Evolutionary conservation across 441 rosid species (phyloP), one percentile per base, ranked within the genome.

Genomic region (Gossypium davidsonii): DNA sequence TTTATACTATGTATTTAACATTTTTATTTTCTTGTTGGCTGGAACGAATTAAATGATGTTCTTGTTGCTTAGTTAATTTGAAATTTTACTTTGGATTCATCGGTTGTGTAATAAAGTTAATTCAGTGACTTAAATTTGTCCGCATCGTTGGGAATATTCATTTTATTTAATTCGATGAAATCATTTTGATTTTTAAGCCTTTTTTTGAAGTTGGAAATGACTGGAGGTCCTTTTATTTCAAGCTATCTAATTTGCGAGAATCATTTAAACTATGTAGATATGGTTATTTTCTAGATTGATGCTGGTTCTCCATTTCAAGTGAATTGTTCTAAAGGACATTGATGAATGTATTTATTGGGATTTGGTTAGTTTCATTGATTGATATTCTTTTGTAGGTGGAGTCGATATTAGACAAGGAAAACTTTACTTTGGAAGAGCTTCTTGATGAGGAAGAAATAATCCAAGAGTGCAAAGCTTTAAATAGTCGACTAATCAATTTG

Each of bases 381-480:
- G 12, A 72, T 70, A 0, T 57, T 58, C 25, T 17, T 70, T 60
- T 76, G 51, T 69, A 94, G 99, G 98, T 94, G 88, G 98, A 94
- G 84, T 74, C 94, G 0, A 75, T 94, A 39, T 74, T 94, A 67
- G 98, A 94, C 89, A 92, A 90, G 79, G 99, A 89, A 25, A 88
- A 85, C 80, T 94, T 86, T 82, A 83, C 98, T 0, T 85, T 94
- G 87, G 99, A 92, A 73, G 98, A 92, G 89, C 97, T 94, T 81
- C 81, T 94, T 59, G 97, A 94, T 44, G 98, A 94, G 85, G 99
- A 94, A 84, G 99, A 94, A 76, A 88, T 91, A 79, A 94, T 94
- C 74, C 99, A 94, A 85, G 99, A 94, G 79, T 94, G 99, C 97
- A 94, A 91, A 85, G 94, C 93, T 42, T 78, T 92, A 68, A 94